Base-by-base conservation (phyloP, 2,329 filamentous ascomycete genomes). In the Tricladium varicosporioides region DNA sequence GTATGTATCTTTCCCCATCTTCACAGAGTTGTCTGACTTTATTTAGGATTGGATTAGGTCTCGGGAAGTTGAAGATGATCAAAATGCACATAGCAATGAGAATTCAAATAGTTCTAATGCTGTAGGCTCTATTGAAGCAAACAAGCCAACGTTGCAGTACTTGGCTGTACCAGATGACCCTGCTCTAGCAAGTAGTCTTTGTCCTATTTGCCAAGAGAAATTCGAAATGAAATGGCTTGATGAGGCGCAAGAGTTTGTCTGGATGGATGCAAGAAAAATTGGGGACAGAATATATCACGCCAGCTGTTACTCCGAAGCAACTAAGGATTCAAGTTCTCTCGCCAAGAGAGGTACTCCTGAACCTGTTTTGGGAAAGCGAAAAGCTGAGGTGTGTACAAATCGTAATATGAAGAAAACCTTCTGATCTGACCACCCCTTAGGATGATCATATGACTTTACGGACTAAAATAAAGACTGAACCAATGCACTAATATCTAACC, bases 201-300 rank as follows among this genome's bases (percentile, higher is more conserved):
- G 94, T 69, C 91, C 92, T 1, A 96, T 99, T 65, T 97, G 94
- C 72, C 92, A 96, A 72, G 94, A 99, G 71, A 88, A 89, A 63
- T 97, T 99, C 67, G 89, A 95, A 74, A 91, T 89, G 63, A 88
- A 89, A 63, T 97, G 92, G 88, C 86, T 93, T 5, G 91, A 95
- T 66, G 91, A 95, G 61, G 89, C 89, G 15, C 92, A 97, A 73
- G 93, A 99, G 69, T 97, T 92, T 82, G 93, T 99, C 43, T 97
- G 94, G 90, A 87, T 91, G 72, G 93, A 99, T 72, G 90, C 93
- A 0, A 80, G 89, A 51, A 82, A 87, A 62, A 84, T 95, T 31
- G 89, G 89, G 36, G 84, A 81, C 55, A 85, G 91, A 61, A 88
- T 94, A 14, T 97, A 91, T 67, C 94, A 99, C 72, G 91, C 88